Evolutionary conservation across 208 protist genomes (phyloP), one percentile per base, ranked within the genome.

Genomic region (Phytomonas francai): DNA sequence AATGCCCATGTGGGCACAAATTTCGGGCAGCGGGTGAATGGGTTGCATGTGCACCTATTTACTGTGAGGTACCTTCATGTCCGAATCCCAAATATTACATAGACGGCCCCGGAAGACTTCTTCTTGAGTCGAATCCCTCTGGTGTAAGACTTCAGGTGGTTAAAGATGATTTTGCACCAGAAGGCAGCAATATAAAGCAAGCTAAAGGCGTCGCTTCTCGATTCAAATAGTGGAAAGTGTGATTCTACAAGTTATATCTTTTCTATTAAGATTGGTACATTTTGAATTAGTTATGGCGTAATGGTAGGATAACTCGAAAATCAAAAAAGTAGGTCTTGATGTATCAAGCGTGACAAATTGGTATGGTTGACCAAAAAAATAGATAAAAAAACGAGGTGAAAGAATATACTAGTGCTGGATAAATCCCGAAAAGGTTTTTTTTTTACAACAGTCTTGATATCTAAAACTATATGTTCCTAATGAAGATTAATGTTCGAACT

Each of bases 11-110:
- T 74, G 91, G 91, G 0, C 91, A 96, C 67, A 88, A 85, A 51
- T 96, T 96, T 73, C 84, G 85, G 34, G 88, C 87, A 22, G 66
- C 79, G 22, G 91, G 88, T 25, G 88, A 94, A 56, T 96, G 91
- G 88, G 73, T 92, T 29, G 87, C 87, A 2, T 90, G 84, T 32
- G 76, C 86, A 3, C 91, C 91, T 4, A 88, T 90, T 27, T 85
- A 93, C 61, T 96, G 91, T 58, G 91, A 96, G 72, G 91, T 92
- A 3, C 91, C 91, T 0, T 89, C 87, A 25, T 96, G 91, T 65
- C 91, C 91, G 2, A 96, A 96, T 65, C 88, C 86, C 32, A 92
- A 91, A 68, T 96, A 89, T 67, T 96, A 95, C 65, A 81, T 95
- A 16, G 84, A 92, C 71, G 89, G 89, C 7, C 87, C 89, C 34